Percentiles rank a stretch among this genome's conserved stretches.
Conservation (phyloP, 1,284 basidiomycete genomes). For the Paramarasmius palmivorus region DNA sequence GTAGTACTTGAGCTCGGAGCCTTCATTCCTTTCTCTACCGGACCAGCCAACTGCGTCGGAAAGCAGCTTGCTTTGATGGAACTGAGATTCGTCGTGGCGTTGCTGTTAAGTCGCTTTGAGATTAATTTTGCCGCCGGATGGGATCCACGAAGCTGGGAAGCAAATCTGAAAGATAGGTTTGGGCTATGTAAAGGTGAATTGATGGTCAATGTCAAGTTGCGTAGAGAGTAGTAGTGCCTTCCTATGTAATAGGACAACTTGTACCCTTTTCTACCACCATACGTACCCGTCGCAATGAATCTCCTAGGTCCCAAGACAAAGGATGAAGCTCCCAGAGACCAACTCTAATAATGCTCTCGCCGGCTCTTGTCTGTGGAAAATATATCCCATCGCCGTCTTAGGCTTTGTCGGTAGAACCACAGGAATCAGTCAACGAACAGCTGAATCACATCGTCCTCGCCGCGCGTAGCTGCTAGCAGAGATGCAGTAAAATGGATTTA, state of each 20-base stretch:
- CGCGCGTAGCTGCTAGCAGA: slow-evolving; percentile 1
- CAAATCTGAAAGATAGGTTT: slow-evolving; percentile 29
- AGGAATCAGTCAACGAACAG: slow-evolving; percentile 5
- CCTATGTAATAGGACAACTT: too few relatives aligned
- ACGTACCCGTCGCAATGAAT: too few relatives aligned
- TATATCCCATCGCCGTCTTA: slow-evolving; percentile 5
- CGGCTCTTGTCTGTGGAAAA: background rate
- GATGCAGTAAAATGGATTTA: background rate
- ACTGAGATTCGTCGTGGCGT: slow-evolving; percentile 25
- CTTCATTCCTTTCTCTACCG: slow-evolving; percentile 34
- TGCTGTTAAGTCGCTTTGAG: slow-evolving; percentile 31
- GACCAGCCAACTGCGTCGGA: slow-evolving; percentile 34
- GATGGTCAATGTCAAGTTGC: too few relatives aligned
- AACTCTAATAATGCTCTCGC: background rate
- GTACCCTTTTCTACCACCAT: too few relatives aligned
- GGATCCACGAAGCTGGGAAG: slow-evolving; percentile 26
- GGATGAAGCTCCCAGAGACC: background rate
- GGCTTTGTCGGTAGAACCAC: slow-evolving; percentile 10
- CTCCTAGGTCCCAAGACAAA: background rate
- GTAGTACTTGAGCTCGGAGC: slow-evolving; percentile 21
- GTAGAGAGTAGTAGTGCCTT: too few relatives aligned
- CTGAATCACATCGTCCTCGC: slow-evolving; percentile 9
- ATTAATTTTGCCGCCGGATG: slow-evolving; percentile 27
- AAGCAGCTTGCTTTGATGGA: slow-evolving; percentile 33
- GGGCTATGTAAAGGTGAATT: slow-evolving; percentile 27